Conservation (phyloP, 2,329 filamentous ascomycete genomes). For the Aspergillus sp. region DNA sequence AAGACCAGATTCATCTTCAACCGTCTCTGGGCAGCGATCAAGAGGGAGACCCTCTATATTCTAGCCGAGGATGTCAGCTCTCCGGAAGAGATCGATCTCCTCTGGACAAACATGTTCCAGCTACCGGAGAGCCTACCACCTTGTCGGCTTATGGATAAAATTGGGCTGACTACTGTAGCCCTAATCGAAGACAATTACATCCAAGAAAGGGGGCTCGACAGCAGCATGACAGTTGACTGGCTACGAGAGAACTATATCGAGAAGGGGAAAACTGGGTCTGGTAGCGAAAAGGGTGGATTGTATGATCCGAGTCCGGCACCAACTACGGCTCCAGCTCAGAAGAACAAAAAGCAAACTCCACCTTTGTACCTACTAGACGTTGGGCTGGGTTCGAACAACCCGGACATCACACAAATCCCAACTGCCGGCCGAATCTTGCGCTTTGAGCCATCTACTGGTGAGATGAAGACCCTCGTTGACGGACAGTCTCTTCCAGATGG, state of each 20-base stretch:
- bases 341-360: not conserved
- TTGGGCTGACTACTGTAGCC: slow-evolving; percentile 59
- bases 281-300: slow-evolving; percentile 44
- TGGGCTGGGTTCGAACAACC: slow-evolving; percentile 28
- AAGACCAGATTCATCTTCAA: slow-evolving; percentile 55
- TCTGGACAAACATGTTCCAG: slow-evolving; percentile 47
- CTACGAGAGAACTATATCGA: slow-evolving; percentile 52
- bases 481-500: slow-evolving; percentile 50
- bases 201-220: slow-evolving; percentile 49
- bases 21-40: slow-evolving; percentile 61
- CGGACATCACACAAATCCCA: slow-evolving; percentile 21
- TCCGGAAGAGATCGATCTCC: slow-evolving; percentile 53
- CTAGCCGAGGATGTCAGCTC: slow-evolving; percentile 55
- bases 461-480: slow-evolving; percentile 20
- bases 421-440: slow-evolving; percentile 16
- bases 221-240: slow-evolving; percentile 48
- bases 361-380: slow-evolving; percentile 30
- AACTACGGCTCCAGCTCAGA: not conserved
- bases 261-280: slow-evolving; percentile 51
- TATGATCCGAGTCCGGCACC: slow-evolving; percentile 31
- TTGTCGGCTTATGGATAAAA: slow-evolving; percentile 51
- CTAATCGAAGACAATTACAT: slow-evolving; percentile 61
- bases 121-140: slow-evolving; percentile 31
- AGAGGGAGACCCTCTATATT: slow-evolving; percentile 56
- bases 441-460: slow-evolving; percentile 23